Conservation (phyloP, 345 rosid species). For the Pistacia vera region DNA sequence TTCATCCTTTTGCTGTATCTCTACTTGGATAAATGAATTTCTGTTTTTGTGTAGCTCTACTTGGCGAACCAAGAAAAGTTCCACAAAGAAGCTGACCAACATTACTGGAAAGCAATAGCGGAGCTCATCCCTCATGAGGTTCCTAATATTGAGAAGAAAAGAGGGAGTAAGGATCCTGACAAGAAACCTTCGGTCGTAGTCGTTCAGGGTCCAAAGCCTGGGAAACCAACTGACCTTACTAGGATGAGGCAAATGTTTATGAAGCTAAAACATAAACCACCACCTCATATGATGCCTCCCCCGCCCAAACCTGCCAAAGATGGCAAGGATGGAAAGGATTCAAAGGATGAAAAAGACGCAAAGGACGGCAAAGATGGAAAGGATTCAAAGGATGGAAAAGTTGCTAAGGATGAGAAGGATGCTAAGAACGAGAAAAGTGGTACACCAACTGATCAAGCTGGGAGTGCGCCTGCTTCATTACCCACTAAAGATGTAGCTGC, state of each 20-base stretch:
- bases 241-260: constrained; percentile 85
- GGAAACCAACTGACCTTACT: constrained; percentile 82
- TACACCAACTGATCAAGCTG: constrained; percentile 24
- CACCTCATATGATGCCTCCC: constrained; percentile 92
- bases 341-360: no score
- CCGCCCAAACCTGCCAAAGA: constrained; percentile 53
- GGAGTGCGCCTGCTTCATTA: constrained; percentile 36
- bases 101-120: constrained; percentile 94
- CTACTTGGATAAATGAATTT: background rate
- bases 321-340: constrained; percentile 39
- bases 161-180: constrained; percentile 78
- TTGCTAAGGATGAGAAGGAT: constrained; percentile 33
- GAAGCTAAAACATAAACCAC: constrained; percentile 85
- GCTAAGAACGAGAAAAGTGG: constrained; percentile 27
- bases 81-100: constrained; percentile 84
- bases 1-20: background rate
- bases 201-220: constrained; percentile 94
- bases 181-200: constrained; percentile 64
- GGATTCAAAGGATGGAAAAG: constrained; percentile 43
- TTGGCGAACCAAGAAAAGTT: constrained; percentile 91
- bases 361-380: constrained; percentile 50
- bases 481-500: constrained; percentile 39
- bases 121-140: constrained; percentile 92
- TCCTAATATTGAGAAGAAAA: constrained; percentile 79
- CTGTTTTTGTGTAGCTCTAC: constrained; percentile 49